Evolutionary conservation across 148 eudicot species (phyloP), one percentile per base, ranked within the genome.

Genomic region (Selenicereus undatus): DNA sequence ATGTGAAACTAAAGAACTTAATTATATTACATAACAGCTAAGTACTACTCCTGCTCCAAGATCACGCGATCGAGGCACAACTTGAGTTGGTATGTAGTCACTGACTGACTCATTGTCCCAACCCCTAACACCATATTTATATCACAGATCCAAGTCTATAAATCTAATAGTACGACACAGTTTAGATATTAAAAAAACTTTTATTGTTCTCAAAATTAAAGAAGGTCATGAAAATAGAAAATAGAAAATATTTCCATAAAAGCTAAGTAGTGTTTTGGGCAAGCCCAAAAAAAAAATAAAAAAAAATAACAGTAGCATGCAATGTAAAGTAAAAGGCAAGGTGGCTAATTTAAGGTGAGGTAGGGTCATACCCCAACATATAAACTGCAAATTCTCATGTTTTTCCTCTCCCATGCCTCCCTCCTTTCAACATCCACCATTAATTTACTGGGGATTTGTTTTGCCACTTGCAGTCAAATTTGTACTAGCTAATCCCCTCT

Each of bases 1-100:
- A 80, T 70, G 79, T 48, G 13, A 48, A 6, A 10, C 75, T 79
- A 68, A 81, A 68, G 79, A 20, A 14, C 84, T 58, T 78, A 82
- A 82, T 82, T 82, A 77, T 52, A 51, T 10, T 82, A 77, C 65
- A 51, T 10, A 82, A 71, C 80, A 82, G 70, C 56, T 52, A n/a
- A 60, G 50, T 81, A 79, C 83, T 68, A 79, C 80, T 76, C 22
- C 69, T 32, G 32, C 56, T 68, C 68, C 56, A 70, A 42, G 45
- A 42, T 8, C 45, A 42, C 8, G 58, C 74, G 75, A 4, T 54
- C 65, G 21, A 60, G 66, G 64, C 73, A 56, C 30, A 39, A 5
- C 58, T 30, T 48, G 73, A 54, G 50, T 51, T 66, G 72, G 58
- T 74, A 29, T 2, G 32, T 32, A 32, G 29, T 75, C 21, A 71